A percentile compares a stretch with the other conserved stretches of the same genome.
Conservation (phyloP, 495 filamentous ascomycete species). For the Lasiosphaeriaceae sp. region DNA sequence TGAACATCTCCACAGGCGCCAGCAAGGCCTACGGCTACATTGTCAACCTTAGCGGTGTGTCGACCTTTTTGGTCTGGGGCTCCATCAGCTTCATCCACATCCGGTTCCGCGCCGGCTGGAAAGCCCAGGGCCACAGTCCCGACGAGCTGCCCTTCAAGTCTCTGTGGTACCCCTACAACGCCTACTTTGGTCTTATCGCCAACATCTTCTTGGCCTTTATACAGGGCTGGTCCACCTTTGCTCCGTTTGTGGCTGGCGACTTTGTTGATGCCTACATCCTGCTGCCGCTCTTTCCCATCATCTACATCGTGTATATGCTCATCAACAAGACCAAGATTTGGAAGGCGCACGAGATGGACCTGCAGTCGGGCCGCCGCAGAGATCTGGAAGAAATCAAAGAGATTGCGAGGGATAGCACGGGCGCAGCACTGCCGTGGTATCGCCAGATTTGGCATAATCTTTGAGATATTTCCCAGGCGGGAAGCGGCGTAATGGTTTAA, state of each 20-base stretch:
- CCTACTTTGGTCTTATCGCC: conserved; percentile 55
- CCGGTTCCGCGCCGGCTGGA: conserved; percentile 57
- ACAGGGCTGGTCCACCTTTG: conserved; percentile 54
- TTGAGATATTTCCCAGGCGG: no score
- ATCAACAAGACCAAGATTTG: conserved; percentile 54
- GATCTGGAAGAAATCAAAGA: conserved; percentile 36
- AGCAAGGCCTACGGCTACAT: conserved; percentile 51
- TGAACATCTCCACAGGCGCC: conserved; percentile 58
- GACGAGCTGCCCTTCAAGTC: conserved; percentile 56
- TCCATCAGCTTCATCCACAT: conserved; percentile 64
- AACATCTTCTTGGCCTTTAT: conserved; percentile 64
- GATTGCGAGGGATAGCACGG: background rate
- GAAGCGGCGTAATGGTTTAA: no score
- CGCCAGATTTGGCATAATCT: background rate
- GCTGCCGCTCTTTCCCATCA: conserved; percentile 59
- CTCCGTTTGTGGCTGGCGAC: conserved; percentile 53
- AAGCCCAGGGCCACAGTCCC: conserved; percentile 50
- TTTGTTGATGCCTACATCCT: conserved; percentile 69
- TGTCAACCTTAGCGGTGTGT: conserved; percentile 49
- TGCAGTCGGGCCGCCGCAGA: conserved; percentile 54
- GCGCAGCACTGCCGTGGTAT: background rate
- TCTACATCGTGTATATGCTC: conserved; percentile 57
- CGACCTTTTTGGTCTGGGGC: conserved; percentile 66
- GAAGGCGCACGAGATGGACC: conserved; percentile 53
- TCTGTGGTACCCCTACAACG: conserved; percentile 57